These are phyloP conservation scores for Penicillium sp. DNA, from an alignment of 2,329 filamentous ascomycete genomes.

Conservation along the genomic window DNA sequence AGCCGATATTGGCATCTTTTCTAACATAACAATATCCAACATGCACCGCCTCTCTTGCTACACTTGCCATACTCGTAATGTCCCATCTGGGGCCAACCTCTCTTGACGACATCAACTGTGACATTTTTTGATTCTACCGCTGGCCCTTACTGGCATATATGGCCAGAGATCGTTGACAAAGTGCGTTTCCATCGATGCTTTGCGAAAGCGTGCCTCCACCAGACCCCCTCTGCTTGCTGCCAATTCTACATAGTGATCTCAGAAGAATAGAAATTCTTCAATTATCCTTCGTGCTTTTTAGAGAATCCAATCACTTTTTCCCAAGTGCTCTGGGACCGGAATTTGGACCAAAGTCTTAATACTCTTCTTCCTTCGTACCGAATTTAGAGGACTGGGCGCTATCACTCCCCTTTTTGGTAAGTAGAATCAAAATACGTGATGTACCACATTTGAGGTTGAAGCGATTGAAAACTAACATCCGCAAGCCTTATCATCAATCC, in stretches of 20 bases:
- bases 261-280: too few species aligned
- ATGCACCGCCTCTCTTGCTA: neutral
- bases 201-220: neutral
- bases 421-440: neutral
- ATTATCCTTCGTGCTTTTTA: too few species aligned
- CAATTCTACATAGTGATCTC: neutral
- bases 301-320: too few species aligned
- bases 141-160: neutral
- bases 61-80: neutral
- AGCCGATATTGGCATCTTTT: too few species aligned
- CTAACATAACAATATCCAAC: too few species aligned
- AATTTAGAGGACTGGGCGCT: neutral
- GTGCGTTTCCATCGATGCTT: neutral
- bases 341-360: too few species aligned
- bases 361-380: neutral
- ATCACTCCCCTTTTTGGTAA: neutral
- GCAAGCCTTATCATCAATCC: neutral
- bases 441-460: neutral
- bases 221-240: too few species aligned
- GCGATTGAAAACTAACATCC: neutral
- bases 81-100: neutral
- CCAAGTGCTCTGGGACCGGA: too few species aligned
- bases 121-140: neutral
- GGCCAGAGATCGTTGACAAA: slow-evolving; percentile 8
- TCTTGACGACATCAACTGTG: slow-evolving; percentile 11